Evolutionary conservation across 2,329 filamentous ascomycete species (phyloP).

Genomic region (Sporothrix luriei): DNA sequence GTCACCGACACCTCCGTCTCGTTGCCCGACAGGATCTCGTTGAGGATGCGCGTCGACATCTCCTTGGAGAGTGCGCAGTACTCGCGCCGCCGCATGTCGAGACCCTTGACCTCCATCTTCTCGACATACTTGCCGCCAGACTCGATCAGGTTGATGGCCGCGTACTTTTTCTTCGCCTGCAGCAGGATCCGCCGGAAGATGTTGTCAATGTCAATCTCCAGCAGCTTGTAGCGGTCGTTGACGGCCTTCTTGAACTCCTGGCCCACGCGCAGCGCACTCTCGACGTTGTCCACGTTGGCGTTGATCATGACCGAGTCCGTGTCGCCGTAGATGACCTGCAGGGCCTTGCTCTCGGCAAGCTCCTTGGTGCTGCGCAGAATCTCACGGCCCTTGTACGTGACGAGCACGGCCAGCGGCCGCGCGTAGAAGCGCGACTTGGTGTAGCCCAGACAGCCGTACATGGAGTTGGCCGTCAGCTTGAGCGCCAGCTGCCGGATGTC

Average conservation of each 20-base stretch:
- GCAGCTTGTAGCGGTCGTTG: constrained; percentile 86
- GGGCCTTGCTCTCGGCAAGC: constrained; percentile 83
- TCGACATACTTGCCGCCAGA: constrained; percentile 87
- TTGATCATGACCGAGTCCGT: constrained; percentile 99
- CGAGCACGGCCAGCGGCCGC: constrained; percentile 89
- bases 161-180: constrained; percentile 99
- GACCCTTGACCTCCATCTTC: constrained; percentile 95
- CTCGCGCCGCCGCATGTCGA: constrained; percentile 97
- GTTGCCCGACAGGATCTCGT: constrained; percentile 91
- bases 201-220: constrained; percentile 98
- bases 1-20: constrained; percentile 85
- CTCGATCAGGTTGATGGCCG: constrained; percentile 90
- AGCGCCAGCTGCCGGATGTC: constrained; percentile 97
- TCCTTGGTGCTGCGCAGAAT: constrained; percentile 96
- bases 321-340: constrained; percentile 97
- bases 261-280: constrained; percentile 86
- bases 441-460: constrained; percentile 98
- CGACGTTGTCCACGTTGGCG: constrained; percentile 91
- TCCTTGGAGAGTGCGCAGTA: constrained; percentile 96
- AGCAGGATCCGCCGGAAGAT: constrained; percentile 90
- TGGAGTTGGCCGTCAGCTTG: constrained; percentile 97
- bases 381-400: constrained; percentile 95
- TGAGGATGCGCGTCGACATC: constrained; percentile 84
- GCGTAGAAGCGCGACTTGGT: constrained; percentile 97
- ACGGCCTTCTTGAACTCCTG: constrained; percentile 93